A percentile compares a stretch with the other conserved stretches of the same genome.
These are phyloP conservation scores for Rhododendron williamsianum DNA, from an alignment of 148 eudicot genomes.

Conservation along the genomic window DNA sequence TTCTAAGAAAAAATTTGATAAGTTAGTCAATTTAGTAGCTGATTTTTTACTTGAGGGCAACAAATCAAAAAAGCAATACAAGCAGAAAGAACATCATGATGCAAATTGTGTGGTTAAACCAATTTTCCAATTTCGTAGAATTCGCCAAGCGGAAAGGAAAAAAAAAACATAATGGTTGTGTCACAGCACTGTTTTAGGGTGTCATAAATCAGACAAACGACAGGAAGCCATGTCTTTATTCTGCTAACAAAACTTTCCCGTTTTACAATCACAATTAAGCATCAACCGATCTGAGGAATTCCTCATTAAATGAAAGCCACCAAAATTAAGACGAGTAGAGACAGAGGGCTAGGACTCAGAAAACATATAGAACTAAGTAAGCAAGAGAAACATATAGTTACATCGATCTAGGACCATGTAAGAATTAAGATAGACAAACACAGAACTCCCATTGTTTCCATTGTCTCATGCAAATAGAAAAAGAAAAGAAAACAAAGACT, in stretches of 20 bases:
- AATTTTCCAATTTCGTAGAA: neutral
- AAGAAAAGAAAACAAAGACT: neutral
- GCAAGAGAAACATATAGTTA: neutral
- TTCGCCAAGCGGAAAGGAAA: too few species aligned
- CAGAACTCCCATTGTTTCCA: neutral
- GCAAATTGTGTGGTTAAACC: neutral
- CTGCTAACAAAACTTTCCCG: neutral
- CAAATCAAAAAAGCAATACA: neutral
- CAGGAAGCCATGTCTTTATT: neutral
- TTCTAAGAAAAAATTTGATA: conserved; percentile 29
- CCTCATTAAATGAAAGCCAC: neutral
- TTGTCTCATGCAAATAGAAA: neutral
- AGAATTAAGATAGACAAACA: neutral
- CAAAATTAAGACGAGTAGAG: neutral
- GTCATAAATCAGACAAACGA: neutral
- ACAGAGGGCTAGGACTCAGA: neutral
- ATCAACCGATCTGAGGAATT: neutral
- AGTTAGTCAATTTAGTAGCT: neutral
- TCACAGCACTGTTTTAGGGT: neutral
- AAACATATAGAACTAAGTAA: neutral
- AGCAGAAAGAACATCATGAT: neutral
- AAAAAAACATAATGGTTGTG: neutral
- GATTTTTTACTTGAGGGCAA: neutral
- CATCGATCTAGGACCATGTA: neutral
- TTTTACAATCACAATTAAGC: neutral